Evolutionary conservation across 495 filamentous ascomycete species (phyloP).

Genomic region (Hypoxylon rickii): DNA sequence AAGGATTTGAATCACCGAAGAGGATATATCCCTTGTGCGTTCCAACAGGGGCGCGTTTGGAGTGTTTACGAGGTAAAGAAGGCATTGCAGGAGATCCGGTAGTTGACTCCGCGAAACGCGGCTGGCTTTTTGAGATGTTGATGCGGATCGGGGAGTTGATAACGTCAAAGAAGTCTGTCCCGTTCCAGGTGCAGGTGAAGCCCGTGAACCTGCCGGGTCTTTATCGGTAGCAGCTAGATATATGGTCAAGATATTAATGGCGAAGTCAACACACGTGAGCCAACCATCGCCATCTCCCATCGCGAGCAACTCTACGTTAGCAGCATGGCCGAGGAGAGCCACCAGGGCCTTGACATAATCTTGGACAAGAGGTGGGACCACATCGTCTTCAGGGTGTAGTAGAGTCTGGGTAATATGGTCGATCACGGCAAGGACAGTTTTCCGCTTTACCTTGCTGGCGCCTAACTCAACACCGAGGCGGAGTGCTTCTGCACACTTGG

Average conservation of each 20-base stretch:
- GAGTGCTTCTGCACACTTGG: conserved; percentile 71
- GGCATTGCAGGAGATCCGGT: conserved; percentile 65
- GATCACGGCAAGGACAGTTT: conserved; percentile 75
- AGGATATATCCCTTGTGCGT: conserved; percentile 61
- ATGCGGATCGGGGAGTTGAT: conserved; percentile 39
- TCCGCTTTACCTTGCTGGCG: conserved; percentile 67
- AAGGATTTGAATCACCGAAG: conserved; percentile 64
- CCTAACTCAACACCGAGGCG: conserved; percentile 71
- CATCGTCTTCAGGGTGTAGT: conserved; percentile 62
- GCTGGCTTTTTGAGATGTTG: conserved; percentile 20
- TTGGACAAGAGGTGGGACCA: conserved; percentile 71
- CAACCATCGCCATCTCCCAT: conserved; percentile 61
- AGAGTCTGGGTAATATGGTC: conserved; percentile 82
- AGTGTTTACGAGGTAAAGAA: conserved; percentile 65
- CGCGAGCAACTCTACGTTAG: conserved; percentile 78
- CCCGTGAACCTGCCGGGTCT: conserved; percentile 39
- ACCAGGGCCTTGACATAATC: conserved; percentile 79
- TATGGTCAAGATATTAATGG: conserved; percentile 55
- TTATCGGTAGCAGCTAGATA: conserved; percentile 47
- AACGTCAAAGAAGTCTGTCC: conserved; percentile 31
- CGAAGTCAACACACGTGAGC: conserved; percentile 71
- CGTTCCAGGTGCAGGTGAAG: conserved; percentile 48
- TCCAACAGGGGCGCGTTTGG: conserved; percentile 73
- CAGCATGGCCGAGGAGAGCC: conserved; percentile 68
- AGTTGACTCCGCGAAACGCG: conserved; percentile 30